Conservation (phyloP, 768 basidiomycete species). For the Kwoniella sp. region DNA sequence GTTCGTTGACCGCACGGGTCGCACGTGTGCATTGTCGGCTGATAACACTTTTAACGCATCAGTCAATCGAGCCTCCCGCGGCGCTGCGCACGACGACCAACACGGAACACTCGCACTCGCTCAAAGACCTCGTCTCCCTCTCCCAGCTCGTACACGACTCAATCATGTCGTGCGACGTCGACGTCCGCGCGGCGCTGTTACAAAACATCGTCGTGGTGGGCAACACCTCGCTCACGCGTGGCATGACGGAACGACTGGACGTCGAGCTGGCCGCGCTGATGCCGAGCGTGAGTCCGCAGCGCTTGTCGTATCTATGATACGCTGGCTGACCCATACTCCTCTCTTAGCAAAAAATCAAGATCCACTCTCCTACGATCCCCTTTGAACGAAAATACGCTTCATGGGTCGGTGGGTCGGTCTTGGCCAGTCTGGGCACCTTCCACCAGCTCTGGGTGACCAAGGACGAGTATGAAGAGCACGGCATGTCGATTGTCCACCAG, state of each 20-base stretch:
- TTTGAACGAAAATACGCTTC: slow-evolving; percentile 84
- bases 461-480: slow-evolving; percentile 50
- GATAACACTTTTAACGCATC: not conserved
- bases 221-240: slow-evolving; percentile 79
- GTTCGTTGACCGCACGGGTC: not conserved
- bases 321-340: no score
- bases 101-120: slow-evolving; percentile 50
- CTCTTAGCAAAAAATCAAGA: slow-evolving; percentile 64
- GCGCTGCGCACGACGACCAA: slow-evolving; percentile 37
- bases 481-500: slow-evolving; percentile 44
- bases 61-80: slow-evolving; percentile 44
- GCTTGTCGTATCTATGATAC: not conserved
- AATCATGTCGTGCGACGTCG: slow-evolving; percentile 80
- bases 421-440: slow-evolving; percentile 93
- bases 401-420: slow-evolving; percentile 93
- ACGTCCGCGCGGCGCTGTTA: slow-evolving; percentile 81
- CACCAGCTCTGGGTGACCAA: slow-evolving; percentile 58
- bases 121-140: slow-evolving; percentile 53
- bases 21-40: no score
- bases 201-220: slow-evolving; percentile 95
- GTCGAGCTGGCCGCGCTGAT: slow-evolving; percentile 70
- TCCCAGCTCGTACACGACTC: slow-evolving; percentile 71
- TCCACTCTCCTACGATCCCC: slow-evolving; percentile 85
- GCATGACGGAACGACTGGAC: slow-evolving; percentile 76
- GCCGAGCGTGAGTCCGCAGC: slow-evolving; percentile 63